Evolutionary conservation across 805 yeast genomes (phyloP).

Genomic region (Zygotorulaspora chibaensis): DNA sequence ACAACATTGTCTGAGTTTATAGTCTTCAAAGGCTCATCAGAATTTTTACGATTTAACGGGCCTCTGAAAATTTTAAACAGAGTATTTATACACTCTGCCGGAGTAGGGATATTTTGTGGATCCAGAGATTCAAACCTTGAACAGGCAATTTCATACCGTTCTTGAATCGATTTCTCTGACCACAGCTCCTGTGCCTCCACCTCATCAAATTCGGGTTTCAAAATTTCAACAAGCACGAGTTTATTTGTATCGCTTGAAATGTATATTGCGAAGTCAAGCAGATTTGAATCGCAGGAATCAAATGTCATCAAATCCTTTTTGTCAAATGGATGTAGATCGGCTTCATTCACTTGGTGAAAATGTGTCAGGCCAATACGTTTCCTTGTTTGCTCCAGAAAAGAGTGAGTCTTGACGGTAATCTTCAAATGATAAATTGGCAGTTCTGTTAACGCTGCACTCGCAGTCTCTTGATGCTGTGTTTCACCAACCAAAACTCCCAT

Average conservation of each 20-base stretch:
- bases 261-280: conserved; percentile 46
- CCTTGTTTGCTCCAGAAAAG: conserved; percentile 26
- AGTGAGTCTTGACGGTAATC: conserved; percentile 34
- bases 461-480: conserved; percentile 6
- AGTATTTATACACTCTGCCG: conserved; percentile 56
- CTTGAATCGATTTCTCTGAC: conserved; percentile 46
- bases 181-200: conserved; percentile 45
- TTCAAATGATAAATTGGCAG: conserved; percentile 35
- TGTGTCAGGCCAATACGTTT: conserved; percentile 32
- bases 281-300: conserved; percentile 30
- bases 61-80: conserved; percentile 62
- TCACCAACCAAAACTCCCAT: conserved; percentile 29
- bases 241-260: conserved; percentile 44
- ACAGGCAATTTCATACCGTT: conserved; percentile 44
- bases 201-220: conserved; percentile 45
- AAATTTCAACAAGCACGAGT: conserved; percentile 51
- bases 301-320: conserved; percentile 23
- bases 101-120: conserved; percentile 42
- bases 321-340: conserved; percentile 33
- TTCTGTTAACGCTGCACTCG: conserved; percentile 14
- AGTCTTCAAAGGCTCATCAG: conserved; percentile 47
- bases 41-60: conserved; percentile 46
- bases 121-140: conserved; percentile 25
- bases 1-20: conserved; percentile 49
- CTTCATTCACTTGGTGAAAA: conserved; percentile 30